Evolutionary conservation across 805 yeast species (phyloP), one percentile per base, ranked within the genome.

Genomic region (Yamadazyma nakazawae): DNA sequence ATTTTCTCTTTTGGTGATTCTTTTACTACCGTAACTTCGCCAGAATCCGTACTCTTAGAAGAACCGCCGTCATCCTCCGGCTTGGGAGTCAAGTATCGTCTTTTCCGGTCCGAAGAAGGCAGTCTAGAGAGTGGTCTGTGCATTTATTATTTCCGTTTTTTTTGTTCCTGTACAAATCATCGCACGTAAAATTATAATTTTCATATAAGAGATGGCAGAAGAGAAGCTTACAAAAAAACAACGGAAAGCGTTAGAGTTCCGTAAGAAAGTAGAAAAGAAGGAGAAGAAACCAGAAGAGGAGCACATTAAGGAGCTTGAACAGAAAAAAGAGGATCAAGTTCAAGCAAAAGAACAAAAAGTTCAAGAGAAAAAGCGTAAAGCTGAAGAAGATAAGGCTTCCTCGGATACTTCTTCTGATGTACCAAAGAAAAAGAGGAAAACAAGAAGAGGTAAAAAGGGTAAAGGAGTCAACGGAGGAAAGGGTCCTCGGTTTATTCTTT

Each of bases 381-480:
- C 54, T n/a, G n/a, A n/a, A 16, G 40, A 40, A 12, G 45, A 40
- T n/a, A 30, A 16, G 4, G 18, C 39, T 10, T 14, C 12, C 11
- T 28, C 35, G 10, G 26, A 10, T 10, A 30, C 36, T 13, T 14
- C 60, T 40, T 43, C 39, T n/a, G 51, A 38, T 21, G 76, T 67
- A 38, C 72, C 67, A 5, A 75, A 72, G 56, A 85, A 84, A 72
- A 85, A 81, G 62, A 71, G 92, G 54, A 84, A 85, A 63, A 83
- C 91, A 2, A 78, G 92, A 68, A 74, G 88, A 64, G 90, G 91
- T 24, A 84, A 85, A 67, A 84, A 84, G 52, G 86, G 86, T 17
- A 81, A 76, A 62, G 84, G 82, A 11, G 66, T 63, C 3, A 69
- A 66, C 50, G 72, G 68, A 28, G 72, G 70, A 8, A 66, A 60